Conservation (phyloP, 2,329 filamentous ascomycete species). For the Verticillium klebahnii region DNA sequence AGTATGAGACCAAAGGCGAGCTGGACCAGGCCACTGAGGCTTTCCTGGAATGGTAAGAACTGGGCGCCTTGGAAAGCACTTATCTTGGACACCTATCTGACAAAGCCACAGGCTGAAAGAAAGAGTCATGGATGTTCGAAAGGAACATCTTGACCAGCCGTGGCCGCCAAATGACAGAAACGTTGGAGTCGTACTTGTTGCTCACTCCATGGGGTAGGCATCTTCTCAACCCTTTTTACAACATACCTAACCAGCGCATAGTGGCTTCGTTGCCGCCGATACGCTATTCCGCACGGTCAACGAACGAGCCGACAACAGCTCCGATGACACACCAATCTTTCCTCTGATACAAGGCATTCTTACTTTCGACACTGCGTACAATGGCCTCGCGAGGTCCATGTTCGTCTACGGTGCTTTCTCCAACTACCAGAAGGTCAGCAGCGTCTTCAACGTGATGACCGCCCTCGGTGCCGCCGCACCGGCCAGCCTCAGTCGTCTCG, state of each 20-base stretch:
- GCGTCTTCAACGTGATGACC: slow-evolving; percentile 54
- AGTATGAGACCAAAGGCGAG: slow-evolving; percentile 70
- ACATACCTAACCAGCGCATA: slow-evolving; percentile 18
- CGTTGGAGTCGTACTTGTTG: slow-evolving; percentile 73
- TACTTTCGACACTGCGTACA: slow-evolving; percentile 82
- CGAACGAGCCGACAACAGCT: slow-evolving; percentile 47
- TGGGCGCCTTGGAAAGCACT: background rate
- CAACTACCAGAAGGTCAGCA: slow-evolving; percentile 53
- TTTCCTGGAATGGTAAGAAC: slow-evolving; percentile 40
- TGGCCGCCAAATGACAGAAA: slow-evolving; percentile 78
- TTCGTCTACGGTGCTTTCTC: slow-evolving; percentile 58
- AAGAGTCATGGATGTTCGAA: slow-evolving; percentile 71
- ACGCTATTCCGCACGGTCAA: slow-evolving; percentile 67
- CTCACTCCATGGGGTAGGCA: slow-evolving; percentile 71
- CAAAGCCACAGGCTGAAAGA: slow-evolving; percentile 61
- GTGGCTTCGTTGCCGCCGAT: slow-evolving; percentile 80
- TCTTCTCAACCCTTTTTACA: background rate
- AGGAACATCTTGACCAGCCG: slow-evolving; percentile 64
- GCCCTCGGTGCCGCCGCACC: slow-evolving; percentile 45
- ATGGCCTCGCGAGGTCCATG: slow-evolving; percentile 57
- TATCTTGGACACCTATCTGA: background rate
- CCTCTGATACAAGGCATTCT: slow-evolving; percentile 76
- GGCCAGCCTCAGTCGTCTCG: slow-evolving; percentile 33
- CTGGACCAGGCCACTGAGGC: slow-evolving; percentile 42
- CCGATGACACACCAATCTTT: slow-evolving; percentile 53